phyloP scores from a whole-genome alignment of 306 rosid species.

The Alnus rubra region DNA sequence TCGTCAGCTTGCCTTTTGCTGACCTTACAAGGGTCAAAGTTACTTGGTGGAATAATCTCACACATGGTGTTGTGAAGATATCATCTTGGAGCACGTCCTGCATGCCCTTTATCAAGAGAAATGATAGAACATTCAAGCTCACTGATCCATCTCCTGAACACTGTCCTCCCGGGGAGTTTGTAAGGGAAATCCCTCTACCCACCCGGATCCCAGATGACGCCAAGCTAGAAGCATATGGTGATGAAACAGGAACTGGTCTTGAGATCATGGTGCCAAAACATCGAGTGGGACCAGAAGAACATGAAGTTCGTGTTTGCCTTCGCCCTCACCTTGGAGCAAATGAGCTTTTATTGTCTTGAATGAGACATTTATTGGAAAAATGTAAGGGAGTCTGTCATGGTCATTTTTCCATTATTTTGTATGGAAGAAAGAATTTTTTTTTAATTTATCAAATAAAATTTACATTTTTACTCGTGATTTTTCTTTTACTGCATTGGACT shows the following conservation, averaged over 20 bases:
- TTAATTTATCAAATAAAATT: not conserved
- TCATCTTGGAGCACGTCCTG: constrained; percentile 36
- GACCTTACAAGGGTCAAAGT: constrained; percentile 39
- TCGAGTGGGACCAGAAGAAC: constrained; percentile 41
- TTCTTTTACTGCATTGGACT: not conserved
- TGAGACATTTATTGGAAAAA: not conserved
- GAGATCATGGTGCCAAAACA: constrained; percentile 46
- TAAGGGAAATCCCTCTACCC: constrained; percentile 40
- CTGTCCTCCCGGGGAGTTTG: constrained; percentile 46
- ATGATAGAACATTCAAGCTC: constrained; percentile 42
- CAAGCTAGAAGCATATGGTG: constrained; percentile 39
- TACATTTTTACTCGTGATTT: not conserved
- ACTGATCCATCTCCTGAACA: constrained; percentile 45
- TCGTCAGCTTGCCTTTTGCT: constrained; percentile 36
- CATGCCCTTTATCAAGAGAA: constrained; percentile 35
- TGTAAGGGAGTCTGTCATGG: constrained; percentile 2
- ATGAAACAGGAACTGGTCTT: constrained; percentile 34
- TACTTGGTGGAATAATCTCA: constrained; percentile 40
- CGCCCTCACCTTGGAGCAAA: constrained; percentile 39
- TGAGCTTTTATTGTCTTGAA: constrained; percentile 32
- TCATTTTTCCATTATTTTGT: constrained; percentile 5
- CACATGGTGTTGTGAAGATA: constrained; percentile 41
- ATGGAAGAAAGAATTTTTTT: not conserved
- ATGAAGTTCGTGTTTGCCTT: constrained; percentile 46
- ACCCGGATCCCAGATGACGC: constrained; percentile 47